Evolutionary conservation across 805 yeast species (phyloP).

Genomic region (Hermanozyma aechmeae): DNA sequence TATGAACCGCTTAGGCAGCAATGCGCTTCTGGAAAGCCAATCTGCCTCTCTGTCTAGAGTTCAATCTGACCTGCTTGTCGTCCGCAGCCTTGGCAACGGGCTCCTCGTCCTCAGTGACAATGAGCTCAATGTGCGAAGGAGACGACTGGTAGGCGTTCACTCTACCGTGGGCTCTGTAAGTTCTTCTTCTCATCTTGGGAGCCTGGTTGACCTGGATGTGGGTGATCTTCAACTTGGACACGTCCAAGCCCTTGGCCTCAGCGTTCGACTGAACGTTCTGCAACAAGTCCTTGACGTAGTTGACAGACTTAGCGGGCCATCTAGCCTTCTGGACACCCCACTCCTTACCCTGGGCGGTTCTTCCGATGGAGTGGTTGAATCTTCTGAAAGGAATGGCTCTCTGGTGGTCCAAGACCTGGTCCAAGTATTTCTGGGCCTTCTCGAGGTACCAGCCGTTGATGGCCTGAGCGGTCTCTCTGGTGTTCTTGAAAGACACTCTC

Average conservation of each 20-base stretch:
- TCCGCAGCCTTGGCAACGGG: slow-evolving; percentile 87
- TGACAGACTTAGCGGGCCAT: slow-evolving; percentile 99
- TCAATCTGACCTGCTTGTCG: slow-evolving; percentile 56
- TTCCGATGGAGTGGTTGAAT: slow-evolving; percentile 92
- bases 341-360: slow-evolving; percentile 99
- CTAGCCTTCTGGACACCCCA: slow-evolving; percentile 99
- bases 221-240: slow-evolving; percentile 84
- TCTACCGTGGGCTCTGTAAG: slow-evolving; percentile 99
- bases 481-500: slow-evolving; percentile 99
- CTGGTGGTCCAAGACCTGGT: slow-evolving; percentile 93
- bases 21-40: slow-evolving; percentile 81
- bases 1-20: slow-evolving; percentile 30
- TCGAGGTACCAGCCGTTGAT: slow-evolving; percentile 96
- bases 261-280: slow-evolving; percentile 98
- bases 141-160: slow-evolving; percentile 97
- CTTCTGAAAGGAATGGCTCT: slow-evolving; percentile 99
- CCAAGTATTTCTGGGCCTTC: slow-evolving; percentile 92
- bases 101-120: slow-evolving; percentile 92
- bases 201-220: slow-evolving; percentile 99
- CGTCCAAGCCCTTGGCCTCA: slow-evolving; percentile 93
- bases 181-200: slow-evolving; percentile 99
- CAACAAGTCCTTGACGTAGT: slow-evolving; percentile 88
- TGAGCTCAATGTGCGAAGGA: slow-evolving; percentile 98
- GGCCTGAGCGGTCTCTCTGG: slow-evolving; percentile 99
- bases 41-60: slow-evolving; percentile 90